Base-by-base conservation (phyloP, 352 stramenopile genomes). In the Saprolegnia parasitica region DNA sequence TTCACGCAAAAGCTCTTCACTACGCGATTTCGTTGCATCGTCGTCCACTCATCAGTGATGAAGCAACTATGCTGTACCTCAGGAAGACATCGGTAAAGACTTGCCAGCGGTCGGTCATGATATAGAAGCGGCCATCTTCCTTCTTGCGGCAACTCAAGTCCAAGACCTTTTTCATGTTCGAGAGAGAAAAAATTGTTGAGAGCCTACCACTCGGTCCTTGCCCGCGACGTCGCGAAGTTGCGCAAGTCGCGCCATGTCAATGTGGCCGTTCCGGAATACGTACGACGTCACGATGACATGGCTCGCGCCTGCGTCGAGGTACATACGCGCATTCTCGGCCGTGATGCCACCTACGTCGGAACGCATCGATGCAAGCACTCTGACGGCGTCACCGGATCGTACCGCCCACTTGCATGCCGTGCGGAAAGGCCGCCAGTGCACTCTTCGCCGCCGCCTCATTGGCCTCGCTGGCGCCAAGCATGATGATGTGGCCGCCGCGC, bases 211-310 rank as follows among this genome's bases (percentile, higher is more conserved):
- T 18, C 82, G 80, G n/a, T 93, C 68, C 57, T 93, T 91, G 54
- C 88, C 88, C 24, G 95, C 75, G 39, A 89, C 74, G 15, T 83
- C 68, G 57, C 79, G 79, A 32, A 97, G 71, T 47, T 77, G 81
- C n/a, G 83, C 71, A 18, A 96, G 79, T 20, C 81, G 76, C 18
- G 87, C 77, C 67, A 83, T 91, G 74, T 97, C 87, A 61, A 99
- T 97, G 72, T 91, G 67, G 6, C 96, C 95, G 55, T 97, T 84
- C 21, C 89, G 82, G 76, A 99, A 99, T 15, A 99, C 93, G 74
- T 96, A 98, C 46, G 91, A 98, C 39, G 97, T 99, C 56, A 99
- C 94, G 74, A 99, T 99, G 23, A 99, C 92, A 76, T 99, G 96
- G 46, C 89, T 98, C n/a, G 97, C 97, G 18, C 96, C 96, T 26